Conservation (phyloP, 2,329 filamentous ascomycete species). For the Mycocentrospora acerina region DNA sequence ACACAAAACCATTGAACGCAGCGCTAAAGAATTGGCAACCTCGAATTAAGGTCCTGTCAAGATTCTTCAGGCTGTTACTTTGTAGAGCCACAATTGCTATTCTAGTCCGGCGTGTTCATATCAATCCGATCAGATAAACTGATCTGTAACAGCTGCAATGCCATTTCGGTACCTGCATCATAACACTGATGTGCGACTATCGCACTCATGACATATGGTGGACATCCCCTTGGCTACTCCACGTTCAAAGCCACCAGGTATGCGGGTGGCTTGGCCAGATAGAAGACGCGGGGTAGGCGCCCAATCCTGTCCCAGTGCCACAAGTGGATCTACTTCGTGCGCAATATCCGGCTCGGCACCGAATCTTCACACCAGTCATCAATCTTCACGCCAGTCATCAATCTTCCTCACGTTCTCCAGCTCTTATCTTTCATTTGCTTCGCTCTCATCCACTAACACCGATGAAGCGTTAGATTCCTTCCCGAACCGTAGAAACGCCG, state of each 20-base stretch:
- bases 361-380: background rate
- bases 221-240: no score
- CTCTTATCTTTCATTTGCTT: constrained; percentile 23
- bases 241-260: background rate
- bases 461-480: constrained; percentile 7
- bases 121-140: no score
- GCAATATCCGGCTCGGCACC: background rate
- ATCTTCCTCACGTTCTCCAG: constrained; percentile 20
- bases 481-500: constrained; percentile 24
- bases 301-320: background rate
- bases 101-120: no score
- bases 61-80: no score
- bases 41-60: no score
- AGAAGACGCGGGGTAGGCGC: background rate
- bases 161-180: no score
- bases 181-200: no score
- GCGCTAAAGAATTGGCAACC: constrained; percentile 44
- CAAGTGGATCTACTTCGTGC: background rate
- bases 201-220: no score
- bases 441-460: constrained; percentile 8
- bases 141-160: no score
- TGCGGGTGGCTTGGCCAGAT: no score
- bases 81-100: no score
- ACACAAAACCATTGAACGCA: constrained; percentile 23
- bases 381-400: background rate